Evolutionary conservation across 306 rosid species (phyloP).

Genomic region (Ammopiptanthus mongolicus): DNA sequence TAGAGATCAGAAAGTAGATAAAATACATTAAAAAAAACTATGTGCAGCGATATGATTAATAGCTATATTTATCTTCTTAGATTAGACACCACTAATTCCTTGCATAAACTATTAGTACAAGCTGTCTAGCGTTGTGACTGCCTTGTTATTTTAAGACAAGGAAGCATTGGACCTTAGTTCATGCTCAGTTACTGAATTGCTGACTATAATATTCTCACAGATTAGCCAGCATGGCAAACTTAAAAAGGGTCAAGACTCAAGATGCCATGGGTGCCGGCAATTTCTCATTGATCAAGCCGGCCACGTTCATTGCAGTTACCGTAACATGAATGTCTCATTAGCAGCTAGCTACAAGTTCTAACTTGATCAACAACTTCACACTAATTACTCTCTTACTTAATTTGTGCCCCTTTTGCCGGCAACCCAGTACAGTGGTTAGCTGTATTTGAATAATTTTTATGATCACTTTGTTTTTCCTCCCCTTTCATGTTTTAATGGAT

Average conservation of each 20-base stretch:
- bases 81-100: constrained; percentile 25
- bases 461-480: not conserved
- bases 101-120: constrained; percentile 33
- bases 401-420: constrained; percentile 60
- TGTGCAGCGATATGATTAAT: constrained; percentile 5
- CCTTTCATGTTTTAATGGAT: constrained; percentile 9
- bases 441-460: constrained; percentile 28
- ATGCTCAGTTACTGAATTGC: constrained; percentile 6
- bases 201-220: constrained; percentile 25
- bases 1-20: not conserved
- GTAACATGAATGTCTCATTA: constrained; percentile 43
- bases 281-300: constrained; percentile 30
- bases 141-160: constrained; percentile 32
- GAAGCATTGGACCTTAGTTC: constrained; percentile 33
- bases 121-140: constrained; percentile 38
- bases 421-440: constrained; percentile 42
- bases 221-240: constrained; percentile 32
- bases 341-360: constrained; percentile 12
- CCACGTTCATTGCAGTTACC: constrained; percentile 44
- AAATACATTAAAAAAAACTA: not conserved
- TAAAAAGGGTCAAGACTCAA: not conserved
- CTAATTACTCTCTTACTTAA: constrained; percentile 25
- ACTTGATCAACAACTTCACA: not conserved
- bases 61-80: constrained; percentile 23
- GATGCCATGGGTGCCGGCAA: constrained; percentile 35